Percentiles rank a stretch among this genome's conserved stretches.
These are phyloP conservation scores for Colletotrichum viniferum DNA, from an alignment of 2,329 filamentous ascomycete species.

Conservation along the genomic window DNA sequence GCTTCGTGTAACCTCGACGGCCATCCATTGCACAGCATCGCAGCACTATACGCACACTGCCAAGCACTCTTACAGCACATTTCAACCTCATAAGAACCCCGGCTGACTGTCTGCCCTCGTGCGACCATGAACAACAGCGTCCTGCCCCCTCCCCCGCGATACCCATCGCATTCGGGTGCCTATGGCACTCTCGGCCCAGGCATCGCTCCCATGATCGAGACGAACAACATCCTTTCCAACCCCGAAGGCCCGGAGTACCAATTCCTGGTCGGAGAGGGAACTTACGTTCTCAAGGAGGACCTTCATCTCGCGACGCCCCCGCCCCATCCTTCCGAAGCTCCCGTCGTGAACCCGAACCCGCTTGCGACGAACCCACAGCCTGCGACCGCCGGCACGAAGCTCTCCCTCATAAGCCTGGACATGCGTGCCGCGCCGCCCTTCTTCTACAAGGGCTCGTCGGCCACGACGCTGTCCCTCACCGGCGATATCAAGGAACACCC, in stretches of 20 bases:
- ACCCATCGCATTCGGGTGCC: constrained; percentile 75
- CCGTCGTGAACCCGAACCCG: constrained; percentile 86
- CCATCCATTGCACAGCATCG: not conserved
- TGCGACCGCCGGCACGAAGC: constrained; percentile 82
- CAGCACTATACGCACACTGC: not conserved
- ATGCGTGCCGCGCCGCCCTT: constrained; percentile 59
- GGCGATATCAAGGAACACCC: constrained; percentile 66
- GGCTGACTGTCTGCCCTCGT: not conserved
- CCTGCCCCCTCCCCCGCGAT: constrained; percentile 84
- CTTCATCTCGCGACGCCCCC: constrained; percentile 91
- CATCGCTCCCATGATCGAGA: constrained; percentile 82
- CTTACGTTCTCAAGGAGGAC: constrained; percentile 89
- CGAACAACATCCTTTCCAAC: constrained; percentile 85
- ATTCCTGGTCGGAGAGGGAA: constrained; percentile 95
- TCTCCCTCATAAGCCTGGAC: constrained; percentile 78
- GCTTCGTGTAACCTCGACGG: not conserved
- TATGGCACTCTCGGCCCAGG: constrained; percentile 73
- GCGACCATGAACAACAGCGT: constrained; percentile 59
- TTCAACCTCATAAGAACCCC: not conserved
- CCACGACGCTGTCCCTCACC: constrained; percentile 51
- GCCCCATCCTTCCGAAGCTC: constrained; percentile 92
- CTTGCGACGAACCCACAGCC: constrained; percentile 84
- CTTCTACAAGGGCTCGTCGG: constrained; percentile 59
- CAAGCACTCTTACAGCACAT: not conserved
- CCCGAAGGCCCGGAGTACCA: constrained; percentile 85